phyloP scores from a whole-genome alignment of 441 rosid species.

The Pelargonium citronellum region DNA sequence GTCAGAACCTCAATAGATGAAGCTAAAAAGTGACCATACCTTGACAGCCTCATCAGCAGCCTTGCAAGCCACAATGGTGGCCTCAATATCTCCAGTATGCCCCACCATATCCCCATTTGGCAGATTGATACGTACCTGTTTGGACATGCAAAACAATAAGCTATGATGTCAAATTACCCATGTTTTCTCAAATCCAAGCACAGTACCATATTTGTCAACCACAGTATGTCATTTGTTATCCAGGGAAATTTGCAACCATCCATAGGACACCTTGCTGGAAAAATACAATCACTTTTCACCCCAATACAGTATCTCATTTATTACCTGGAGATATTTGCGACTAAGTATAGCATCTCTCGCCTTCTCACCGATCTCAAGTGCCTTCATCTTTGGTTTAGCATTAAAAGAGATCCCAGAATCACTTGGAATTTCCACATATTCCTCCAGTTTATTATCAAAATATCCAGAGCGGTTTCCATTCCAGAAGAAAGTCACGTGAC shows the following conservation, averaged over 20 bases:
- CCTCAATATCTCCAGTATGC: constrained; percentile 86
- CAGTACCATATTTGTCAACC: no score
- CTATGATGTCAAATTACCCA: no score
- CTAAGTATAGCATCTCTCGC: constrained; percentile 89
- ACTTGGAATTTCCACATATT: constrained; percentile 88
- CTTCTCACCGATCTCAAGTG: constrained; percentile 74
- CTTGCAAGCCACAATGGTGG: constrained; percentile 82
- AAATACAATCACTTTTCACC: not conserved
- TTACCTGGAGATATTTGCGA: constrained; percentile 76
- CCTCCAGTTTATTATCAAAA: constrained; percentile 63
- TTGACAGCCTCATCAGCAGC: constrained; percentile 85
- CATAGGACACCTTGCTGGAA: not conserved
- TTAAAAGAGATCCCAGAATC: constrained; percentile 90
- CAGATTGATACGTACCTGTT: constrained; percentile 55
- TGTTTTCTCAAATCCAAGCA: no score
- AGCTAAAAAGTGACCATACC: constrained; percentile 34
- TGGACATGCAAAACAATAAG: not conserved
- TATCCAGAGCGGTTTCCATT: constrained; percentile 95
- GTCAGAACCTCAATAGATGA: no score
- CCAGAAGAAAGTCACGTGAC: constrained; percentile 99
- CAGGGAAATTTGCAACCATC: not conserved
- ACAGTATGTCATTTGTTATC: no score
- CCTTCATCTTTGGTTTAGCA: constrained; percentile 89
- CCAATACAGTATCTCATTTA: not conserved
- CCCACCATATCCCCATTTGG: constrained; percentile 98